These are phyloP conservation scores for Globisporangium heterothallicum DNA, from an alignment of 352 stramenopile species.

Conservation along the genomic window DNA sequence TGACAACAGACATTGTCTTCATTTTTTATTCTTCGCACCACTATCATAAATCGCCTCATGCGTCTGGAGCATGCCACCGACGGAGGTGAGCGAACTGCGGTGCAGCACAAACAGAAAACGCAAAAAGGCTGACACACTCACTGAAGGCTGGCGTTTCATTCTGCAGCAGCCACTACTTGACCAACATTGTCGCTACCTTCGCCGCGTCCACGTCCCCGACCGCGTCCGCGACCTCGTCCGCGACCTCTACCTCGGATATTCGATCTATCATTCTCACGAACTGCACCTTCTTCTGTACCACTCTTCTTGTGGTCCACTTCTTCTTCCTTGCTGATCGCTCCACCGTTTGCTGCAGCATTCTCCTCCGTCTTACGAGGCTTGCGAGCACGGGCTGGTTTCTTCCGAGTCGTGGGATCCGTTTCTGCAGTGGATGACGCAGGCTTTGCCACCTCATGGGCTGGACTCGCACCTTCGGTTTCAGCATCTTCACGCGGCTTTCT, in stretches of 20 bases:
- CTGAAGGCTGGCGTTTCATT: constrained; percentile 3
- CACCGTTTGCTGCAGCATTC: constrained; percentile 1
- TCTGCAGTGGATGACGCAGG: neutral
- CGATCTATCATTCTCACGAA: neutral
- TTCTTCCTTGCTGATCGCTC: constrained; percentile 1
- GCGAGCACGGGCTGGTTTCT: constrained; percentile 5
- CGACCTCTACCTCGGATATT: constrained; percentile 30
- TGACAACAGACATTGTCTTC: neutral
- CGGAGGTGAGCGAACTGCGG: no score
- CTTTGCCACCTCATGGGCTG: constrained; percentile 1
- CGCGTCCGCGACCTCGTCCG: constrained; percentile 23
- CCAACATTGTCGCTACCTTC: neutral
- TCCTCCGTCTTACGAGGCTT: constrained; percentile 4
- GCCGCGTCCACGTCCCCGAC: constrained; percentile 21
- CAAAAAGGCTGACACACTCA: neutral
- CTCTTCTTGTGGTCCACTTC: constrained; percentile 1
- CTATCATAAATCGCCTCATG: neutral
- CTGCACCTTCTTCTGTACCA: neutral
- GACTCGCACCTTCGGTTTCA: constrained; percentile 4
- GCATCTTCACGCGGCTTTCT: constrained; percentile 8
- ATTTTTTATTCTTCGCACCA: neutral
- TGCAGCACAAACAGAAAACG: neutral
- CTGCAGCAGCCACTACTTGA: constrained; percentile 6
- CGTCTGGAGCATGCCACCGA: neutral
- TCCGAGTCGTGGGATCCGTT: neutral